Evolutionary conservation across 805 yeast species (phyloP).

Genomic region (Metschnikowia koreensis): DNA sequence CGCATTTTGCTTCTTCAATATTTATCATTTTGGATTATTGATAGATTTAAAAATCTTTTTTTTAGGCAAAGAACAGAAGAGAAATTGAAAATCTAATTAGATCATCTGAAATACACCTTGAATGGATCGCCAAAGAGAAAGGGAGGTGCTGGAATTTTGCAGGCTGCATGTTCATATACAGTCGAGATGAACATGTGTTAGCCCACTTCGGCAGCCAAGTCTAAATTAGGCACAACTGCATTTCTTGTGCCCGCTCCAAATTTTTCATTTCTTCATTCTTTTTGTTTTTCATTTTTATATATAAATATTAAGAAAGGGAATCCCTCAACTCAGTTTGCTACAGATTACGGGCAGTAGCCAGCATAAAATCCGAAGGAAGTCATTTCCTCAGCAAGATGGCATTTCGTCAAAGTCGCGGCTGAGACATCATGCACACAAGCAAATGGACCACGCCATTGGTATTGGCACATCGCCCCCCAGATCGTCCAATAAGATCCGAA

Average conservation of each 20-base stretch:
- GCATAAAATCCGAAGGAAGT: neutral
- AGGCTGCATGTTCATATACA: neutral
- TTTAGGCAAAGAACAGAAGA: neutral
- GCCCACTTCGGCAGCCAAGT: neutral
- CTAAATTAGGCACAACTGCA: too few relatives aligned
- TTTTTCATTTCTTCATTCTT: too few relatives aligned
- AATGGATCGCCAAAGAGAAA: neutral
- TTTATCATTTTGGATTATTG: neutral
- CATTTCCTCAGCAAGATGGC: neutral
- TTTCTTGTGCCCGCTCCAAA: too few relatives aligned
- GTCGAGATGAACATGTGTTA: neutral
- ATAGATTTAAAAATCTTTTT: neutral
- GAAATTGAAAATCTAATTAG: too few relatives aligned
- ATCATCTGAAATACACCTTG: too few relatives aligned
- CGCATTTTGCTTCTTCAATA: neutral
- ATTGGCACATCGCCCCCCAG: neutral
- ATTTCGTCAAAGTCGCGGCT: neutral
- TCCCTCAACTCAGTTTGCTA: too few relatives aligned
- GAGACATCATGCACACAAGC: neutral
- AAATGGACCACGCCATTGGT: neutral
- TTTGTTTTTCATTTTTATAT: too few relatives aligned
- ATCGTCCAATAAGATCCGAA: neutral
- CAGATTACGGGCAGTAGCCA: too few relatives aligned
- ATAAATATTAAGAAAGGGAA: too few relatives aligned
- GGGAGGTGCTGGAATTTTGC: neutral